Evolutionary conservation across 2,329 filamentous ascomycete species (phyloP).

Genomic region (Hymenoscyphus albidus): DNA sequence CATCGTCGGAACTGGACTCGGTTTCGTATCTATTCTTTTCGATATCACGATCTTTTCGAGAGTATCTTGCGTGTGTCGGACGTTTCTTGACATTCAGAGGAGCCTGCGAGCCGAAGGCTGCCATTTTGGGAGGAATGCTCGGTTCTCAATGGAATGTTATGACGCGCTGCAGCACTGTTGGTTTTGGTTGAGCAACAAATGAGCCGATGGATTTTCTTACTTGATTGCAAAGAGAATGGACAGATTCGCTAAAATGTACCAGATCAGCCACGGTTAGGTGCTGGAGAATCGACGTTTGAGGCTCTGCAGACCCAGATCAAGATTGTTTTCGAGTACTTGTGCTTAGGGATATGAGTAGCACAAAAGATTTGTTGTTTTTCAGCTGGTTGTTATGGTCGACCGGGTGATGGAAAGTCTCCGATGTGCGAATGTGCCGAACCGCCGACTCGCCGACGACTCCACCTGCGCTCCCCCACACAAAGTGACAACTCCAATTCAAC

Average conservation of each 20-base stretch:
- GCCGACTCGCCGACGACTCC: background rate
- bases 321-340: background rate
- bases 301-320: background rate
- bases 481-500: background rate
- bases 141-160: slow-evolving; percentile 8
- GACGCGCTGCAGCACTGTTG: background rate
- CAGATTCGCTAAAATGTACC: background rate
- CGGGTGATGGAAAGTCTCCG: background rate
- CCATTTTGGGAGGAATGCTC: slow-evolving; percentile 39
- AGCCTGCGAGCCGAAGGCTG: slow-evolving; percentile 44
- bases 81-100: slow-evolving; percentile 37
- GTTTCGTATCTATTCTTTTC: slow-evolving; percentile 31
- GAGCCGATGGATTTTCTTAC: background rate
- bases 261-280: background rate
- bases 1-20: slow-evolving; percentile 43
- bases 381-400: background rate
- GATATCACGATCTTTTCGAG: slow-evolving; percentile 23
- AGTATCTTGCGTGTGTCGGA: slow-evolving; percentile 27
- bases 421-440: background rate
- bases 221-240: background rate
- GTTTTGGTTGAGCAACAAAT: background rate
- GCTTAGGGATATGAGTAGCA: background rate
- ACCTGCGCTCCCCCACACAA: background rate
- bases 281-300: background rate
- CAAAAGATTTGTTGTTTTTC: background rate